Percentiles rank a stretch among this genome's conserved stretches.
These are phyloP conservation scores for Termitomyces sp. DNA, from an alignment of 768 basidiomycete genomes.

Conservation along the genomic window DNA sequence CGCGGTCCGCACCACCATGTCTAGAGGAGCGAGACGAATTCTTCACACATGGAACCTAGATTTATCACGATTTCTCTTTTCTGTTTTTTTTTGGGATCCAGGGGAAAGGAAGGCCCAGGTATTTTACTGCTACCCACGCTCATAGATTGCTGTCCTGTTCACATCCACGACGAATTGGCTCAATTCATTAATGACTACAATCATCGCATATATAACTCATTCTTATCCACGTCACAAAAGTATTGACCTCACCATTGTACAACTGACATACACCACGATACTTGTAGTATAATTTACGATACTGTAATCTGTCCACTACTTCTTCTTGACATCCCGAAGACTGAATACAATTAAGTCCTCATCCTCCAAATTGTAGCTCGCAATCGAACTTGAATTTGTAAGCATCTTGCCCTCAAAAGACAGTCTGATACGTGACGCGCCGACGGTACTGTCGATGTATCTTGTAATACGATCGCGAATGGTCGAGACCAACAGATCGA, in stretches of 20 bases:
- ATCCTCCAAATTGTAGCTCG: slow-evolving; percentile 86
- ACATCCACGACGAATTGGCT: neutral
- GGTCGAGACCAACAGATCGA: slow-evolving; percentile 82
- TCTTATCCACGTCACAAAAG: neutral
- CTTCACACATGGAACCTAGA: neutral
- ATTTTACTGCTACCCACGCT: neutral
- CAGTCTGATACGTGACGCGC: slow-evolving; percentile 77
- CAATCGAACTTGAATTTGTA: slow-evolving; percentile 82
- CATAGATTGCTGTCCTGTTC: neutral
- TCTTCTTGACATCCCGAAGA: slow-evolving; percentile 69
- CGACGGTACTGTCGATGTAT: slow-evolving; percentile 72
- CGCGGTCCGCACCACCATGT: slow-evolving; percentile 16
- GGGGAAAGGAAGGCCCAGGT: slow-evolving; percentile 19
- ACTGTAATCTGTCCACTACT: slow-evolving; percentile 25
- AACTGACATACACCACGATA: neutral
- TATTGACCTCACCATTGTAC: neutral
- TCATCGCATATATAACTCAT: neutral
- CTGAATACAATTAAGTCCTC: slow-evolving; percentile 80
- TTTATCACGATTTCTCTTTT: neutral
- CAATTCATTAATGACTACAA: neutral
- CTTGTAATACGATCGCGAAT: slow-evolving; percentile 86
- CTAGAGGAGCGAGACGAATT: slow-evolving; percentile 9
- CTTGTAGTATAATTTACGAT: slow-evolving; percentile 7
- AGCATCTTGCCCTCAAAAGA: slow-evolving; percentile 83
- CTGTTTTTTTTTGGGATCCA: slow-evolving; percentile 11